A percentile compares a stretch with the other conserved stretches of the same genome.
Evolutionary conservation across 2,329 filamentous ascomycete genomes (phyloP).

Genomic region (Hirsutella rhossiliensis): DNA sequence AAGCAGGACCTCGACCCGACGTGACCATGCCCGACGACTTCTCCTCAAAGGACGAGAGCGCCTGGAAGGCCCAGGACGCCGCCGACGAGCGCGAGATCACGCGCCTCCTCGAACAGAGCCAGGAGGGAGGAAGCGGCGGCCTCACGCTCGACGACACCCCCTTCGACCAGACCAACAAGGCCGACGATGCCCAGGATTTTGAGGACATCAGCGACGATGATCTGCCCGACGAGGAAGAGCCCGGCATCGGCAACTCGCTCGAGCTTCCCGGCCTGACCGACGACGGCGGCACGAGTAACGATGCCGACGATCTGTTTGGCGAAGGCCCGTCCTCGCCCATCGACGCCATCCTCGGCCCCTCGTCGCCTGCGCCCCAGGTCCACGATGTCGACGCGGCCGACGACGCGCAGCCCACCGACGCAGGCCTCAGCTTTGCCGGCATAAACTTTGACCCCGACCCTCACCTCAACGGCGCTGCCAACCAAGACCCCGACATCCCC

Average conservation of each 20-base stretch:
- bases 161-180: slow-evolving; percentile 64
- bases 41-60: slow-evolving; percentile 21
- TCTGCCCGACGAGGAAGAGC: slow-evolving; percentile 70
- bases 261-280: slow-evolving; percentile 45
- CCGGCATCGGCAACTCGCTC: slow-evolving; percentile 25
- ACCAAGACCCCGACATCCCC: slow-evolving; percentile 52
- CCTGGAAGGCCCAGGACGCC: slow-evolving; percentile 30
- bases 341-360: slow-evolving; percentile 26
- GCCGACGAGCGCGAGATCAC: slow-evolving; percentile 37
- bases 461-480: slow-evolving; percentile 29
- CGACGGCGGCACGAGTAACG: slow-evolving; percentile 47
- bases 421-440: slow-evolving; percentile 22
- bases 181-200: slow-evolving; percentile 82
- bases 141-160: slow-evolving; percentile 31
- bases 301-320: slow-evolving; percentile 58
- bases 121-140: slow-evolving; percentile 24
- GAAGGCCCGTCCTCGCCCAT: slow-evolving; percentile 42
- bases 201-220: slow-evolving; percentile 90
- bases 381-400: slow-evolving; percentile 25
- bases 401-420: slow-evolving; percentile 18
- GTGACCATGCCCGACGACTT: slow-evolving; percentile 20
- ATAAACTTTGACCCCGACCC: slow-evolving; percentile 37
- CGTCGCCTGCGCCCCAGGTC: slow-evolving; percentile 32
- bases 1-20: slow-evolving; percentile 8
- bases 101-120: slow-evolving; percentile 28